phyloP scores from a whole-genome alignment of 352 stramenopile species.

The Phytophthora pistaciae region DNA sequence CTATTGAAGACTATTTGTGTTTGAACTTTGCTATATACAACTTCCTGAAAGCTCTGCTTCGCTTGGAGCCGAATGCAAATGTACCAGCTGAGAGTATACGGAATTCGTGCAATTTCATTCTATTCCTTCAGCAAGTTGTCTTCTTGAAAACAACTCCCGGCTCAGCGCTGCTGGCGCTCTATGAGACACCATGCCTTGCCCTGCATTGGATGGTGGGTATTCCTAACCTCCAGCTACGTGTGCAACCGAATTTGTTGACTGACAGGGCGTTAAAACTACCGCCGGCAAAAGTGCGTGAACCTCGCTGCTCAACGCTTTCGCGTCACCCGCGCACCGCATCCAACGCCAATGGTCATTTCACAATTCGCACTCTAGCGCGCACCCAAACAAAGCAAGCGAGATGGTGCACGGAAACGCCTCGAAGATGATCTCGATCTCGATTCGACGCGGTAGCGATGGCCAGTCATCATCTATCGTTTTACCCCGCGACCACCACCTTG shows the following conservation, averaged over 20 bases:
- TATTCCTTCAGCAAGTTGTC: background rate
- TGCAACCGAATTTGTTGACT: conserved; percentile 21
- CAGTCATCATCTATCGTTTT: conserved; percentile 26
- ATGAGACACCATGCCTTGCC: conserved; percentile 15
- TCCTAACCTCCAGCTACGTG: background rate
- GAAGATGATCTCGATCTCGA: conserved; percentile 29
- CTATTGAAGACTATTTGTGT: background rate
- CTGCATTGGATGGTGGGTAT: conserved; percentile 21
- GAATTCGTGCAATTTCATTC: background rate
- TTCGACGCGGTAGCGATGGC: conserved; percentile 12
- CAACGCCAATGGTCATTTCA: conserved; percentile 20
- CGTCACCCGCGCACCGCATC: background rate
- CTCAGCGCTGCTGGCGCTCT: background rate
- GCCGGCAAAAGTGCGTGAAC: conserved; percentile 4
- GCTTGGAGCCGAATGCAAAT: background rate
- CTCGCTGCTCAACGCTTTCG: conserved; percentile 9
- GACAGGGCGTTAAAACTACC: conserved; percentile 18
- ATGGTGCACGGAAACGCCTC: conserved; percentile 26
- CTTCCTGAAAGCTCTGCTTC: too few species aligned
- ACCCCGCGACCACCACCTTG: conserved; percentile 24
- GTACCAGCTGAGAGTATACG: background rate
- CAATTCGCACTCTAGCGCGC: conserved; percentile 18
- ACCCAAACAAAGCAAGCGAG: background rate
- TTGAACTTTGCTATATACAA: background rate
- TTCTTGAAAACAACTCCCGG: background rate